Conservation (phyloP, 2,329 filamentous ascomycete species). For the Teratosphaeria nubilosa region DNA sequence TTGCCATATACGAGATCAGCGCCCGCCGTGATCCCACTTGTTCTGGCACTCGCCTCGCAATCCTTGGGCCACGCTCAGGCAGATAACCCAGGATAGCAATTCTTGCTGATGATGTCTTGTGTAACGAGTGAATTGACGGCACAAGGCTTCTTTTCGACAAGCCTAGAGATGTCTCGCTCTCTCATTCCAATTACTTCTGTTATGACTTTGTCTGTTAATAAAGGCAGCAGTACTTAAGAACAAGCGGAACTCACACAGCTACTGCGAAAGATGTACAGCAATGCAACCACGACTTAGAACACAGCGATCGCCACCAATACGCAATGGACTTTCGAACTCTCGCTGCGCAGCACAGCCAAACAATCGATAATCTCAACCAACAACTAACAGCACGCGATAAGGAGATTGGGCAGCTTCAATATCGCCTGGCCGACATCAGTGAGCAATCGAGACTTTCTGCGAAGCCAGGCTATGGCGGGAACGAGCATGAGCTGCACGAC, state of each 20-base stretch:
- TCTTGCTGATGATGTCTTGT: background rate
- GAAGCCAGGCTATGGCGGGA: background rate
- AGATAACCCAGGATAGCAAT: background rate
- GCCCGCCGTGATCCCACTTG: background rate
- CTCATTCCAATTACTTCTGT: background rate
- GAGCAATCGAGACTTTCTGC: background rate
- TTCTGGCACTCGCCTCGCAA: background rate
- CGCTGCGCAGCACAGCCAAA: background rate
- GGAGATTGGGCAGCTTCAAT: background rate
- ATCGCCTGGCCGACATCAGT: background rate
- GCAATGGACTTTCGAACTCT: conserved; percentile 1
- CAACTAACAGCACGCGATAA: background rate
- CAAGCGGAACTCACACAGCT: background rate
- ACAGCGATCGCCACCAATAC: background rate
- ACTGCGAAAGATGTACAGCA: background rate
- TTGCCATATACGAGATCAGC: background rate
- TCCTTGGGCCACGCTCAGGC: background rate
- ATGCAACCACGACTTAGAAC: background rate
- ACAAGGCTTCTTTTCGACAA: background rate
- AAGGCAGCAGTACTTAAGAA: background rate
- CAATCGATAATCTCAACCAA: background rate
- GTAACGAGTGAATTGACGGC: background rate
- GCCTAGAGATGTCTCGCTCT: background rate
- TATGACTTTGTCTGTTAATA: background rate
- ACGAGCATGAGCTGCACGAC: background rate